Conservation (phyloP, 2,329 filamentous ascomycete species). For the Pseudogymnoascus sp. region DNA sequence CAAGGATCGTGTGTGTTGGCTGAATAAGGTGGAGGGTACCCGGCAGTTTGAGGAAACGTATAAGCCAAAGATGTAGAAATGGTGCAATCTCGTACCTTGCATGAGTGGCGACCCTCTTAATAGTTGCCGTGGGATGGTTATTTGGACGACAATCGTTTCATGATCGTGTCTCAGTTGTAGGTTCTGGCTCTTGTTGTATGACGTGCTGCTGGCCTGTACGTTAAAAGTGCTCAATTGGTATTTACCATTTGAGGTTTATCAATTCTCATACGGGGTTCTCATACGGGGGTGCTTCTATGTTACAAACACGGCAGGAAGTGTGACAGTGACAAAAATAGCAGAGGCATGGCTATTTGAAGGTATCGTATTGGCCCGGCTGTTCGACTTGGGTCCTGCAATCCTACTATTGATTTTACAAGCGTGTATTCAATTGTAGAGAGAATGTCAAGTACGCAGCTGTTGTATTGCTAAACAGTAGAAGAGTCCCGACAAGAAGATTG, state of each 20-base stretch:
- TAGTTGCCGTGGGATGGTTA: not conserved
- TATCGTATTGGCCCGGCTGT: no score
- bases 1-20: slow-evolving; percentile 45
- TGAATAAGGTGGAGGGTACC: slow-evolving; percentile 31
- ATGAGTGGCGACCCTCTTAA: not conserved
- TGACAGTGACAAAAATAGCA: not conserved
- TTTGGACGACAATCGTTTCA: not conserved
- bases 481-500: no score
- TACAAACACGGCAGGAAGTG: not conserved
- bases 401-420: no score
- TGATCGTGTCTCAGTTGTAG: not conserved
- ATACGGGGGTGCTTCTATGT: not conserved
- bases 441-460: no score
- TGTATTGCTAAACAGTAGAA: no score
- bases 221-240: not conserved
- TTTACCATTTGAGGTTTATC: not conserved
- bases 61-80: not conserved
- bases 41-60: slow-evolving; percentile 21
- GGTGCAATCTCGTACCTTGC: not conserved
- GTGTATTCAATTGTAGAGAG: no score
- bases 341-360: no score
- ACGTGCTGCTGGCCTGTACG: not conserved
- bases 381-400: no score
- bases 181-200: not conserved
- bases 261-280: not conserved